Evolutionary conservation across 2,329 filamentous ascomycete species (phyloP).

Genomic region (Chaetomium olivaceum): DNA sequence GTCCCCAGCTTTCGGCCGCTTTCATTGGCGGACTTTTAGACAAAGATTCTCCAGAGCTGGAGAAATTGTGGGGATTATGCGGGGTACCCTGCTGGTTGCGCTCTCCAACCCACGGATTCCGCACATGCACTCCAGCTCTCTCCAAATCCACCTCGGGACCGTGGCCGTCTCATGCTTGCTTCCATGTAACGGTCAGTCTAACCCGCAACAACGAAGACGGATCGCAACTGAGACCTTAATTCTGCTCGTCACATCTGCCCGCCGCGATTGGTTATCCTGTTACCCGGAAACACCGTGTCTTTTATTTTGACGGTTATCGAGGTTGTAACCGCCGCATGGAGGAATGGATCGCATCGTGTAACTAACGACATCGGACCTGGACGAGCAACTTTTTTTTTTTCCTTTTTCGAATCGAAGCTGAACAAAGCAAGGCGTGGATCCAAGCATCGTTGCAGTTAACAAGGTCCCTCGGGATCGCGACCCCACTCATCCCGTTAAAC

Average conservation of each 20-base stretch:
- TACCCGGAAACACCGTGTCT: neutral
- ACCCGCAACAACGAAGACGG: neutral
- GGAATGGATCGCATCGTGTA: constrained; percentile 6
- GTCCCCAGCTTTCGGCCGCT: neutral
- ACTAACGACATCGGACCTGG: neutral
- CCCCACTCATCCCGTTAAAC: constrained; percentile 15
- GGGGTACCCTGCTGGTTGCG: constrained; percentile 22
- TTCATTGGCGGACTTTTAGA: constrained; percentile 33
- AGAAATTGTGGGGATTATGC: constrained; percentile 31
- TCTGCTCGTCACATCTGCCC: neutral
- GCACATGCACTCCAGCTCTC: constrained; percentile 5
- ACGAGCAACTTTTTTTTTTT: neutral
- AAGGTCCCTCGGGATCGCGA: constrained; percentile 4
- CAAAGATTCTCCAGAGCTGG: constrained; percentile 33
- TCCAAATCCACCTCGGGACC: constrained; percentile 7
- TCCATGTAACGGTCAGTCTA: constrained; percentile 15
- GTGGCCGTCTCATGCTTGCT: neutral
- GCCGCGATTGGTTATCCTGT: neutral
- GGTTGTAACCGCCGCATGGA: neutral
- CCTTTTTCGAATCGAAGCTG: neutral
- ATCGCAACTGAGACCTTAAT: neutral
- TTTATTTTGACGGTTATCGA: neutral
- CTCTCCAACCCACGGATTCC: constrained; percentile 3
- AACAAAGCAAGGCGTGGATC: neutral
- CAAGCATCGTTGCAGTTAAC: neutral